These are phyloP conservation scores for Eucalyptus paniculata DNA, from an alignment of 345 rosid genomes.

Conservation along the genomic window DNA sequence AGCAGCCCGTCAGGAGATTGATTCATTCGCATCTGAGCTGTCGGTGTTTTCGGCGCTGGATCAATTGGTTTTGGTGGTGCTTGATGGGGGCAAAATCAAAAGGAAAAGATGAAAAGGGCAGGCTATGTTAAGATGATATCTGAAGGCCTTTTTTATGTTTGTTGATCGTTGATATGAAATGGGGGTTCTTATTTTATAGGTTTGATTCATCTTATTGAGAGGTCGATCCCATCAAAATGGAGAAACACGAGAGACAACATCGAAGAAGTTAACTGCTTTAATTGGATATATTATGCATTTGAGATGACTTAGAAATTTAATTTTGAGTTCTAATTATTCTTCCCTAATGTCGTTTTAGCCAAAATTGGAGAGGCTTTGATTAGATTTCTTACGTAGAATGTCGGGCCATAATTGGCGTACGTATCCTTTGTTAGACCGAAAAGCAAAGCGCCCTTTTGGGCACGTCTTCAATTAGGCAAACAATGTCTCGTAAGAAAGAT, in stretches of 20 bases:
- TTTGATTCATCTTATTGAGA: not conserved
- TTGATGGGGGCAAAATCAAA: not conserved
- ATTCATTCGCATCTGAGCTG: not conserved
- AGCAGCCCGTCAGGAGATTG: not conserved
- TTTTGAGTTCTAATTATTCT: not conserved
- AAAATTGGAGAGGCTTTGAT: not conserved
- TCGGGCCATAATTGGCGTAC: not conserved
- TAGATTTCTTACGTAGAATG: not conserved
- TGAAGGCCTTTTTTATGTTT: not conserved
- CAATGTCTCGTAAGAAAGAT: not conserved
- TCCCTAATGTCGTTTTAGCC: not conserved
- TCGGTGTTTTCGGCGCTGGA: not conserved
- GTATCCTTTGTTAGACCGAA: not conserved
- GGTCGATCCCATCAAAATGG: not conserved
- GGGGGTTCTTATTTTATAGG: not conserved
- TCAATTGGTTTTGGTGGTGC: not conserved
- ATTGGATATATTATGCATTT: fast-evolving
- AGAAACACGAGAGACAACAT: not conserved
- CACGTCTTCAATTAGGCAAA: not conserved
- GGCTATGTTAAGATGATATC: not conserved
- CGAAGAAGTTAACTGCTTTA: not conserved
- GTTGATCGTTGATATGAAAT: not conserved
- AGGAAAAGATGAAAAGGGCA: not conserved
- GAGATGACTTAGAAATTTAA: not conserved
- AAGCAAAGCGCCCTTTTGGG: not conserved